Evolutionary conservation across 306 rosid species (phyloP).

Genomic region (Cicer chorassanicum): DNA sequence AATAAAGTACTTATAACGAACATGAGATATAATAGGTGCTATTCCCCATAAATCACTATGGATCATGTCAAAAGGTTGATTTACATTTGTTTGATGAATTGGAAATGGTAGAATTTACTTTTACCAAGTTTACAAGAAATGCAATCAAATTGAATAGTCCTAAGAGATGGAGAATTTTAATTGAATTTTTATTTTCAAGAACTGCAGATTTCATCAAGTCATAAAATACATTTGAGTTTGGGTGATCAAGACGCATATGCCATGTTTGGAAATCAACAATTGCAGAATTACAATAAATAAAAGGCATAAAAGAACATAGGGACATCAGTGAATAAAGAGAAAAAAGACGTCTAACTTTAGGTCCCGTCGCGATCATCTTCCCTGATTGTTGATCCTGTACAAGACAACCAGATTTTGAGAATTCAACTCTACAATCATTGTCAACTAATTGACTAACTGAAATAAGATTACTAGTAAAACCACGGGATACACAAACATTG

Average conservation of each 20-base stretch:
- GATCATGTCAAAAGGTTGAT: no score
- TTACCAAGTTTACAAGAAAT: not conserved
- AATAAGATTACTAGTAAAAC: no score
- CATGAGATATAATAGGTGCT: not conserved
- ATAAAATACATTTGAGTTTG: not conserved
- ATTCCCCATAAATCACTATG: not conserved
- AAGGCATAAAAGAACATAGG: not conserved
- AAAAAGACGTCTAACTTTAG: not conserved
- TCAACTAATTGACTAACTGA: no score
- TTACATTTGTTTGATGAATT: not conserved
- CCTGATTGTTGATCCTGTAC: no score
- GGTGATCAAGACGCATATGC: constrained; percentile 2
- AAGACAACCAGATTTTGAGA: no score
- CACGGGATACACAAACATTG: no score
- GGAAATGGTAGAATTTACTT: not conserved
- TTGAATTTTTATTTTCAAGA: not conserved
- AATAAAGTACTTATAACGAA: not conserved
- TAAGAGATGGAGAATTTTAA: not conserved
- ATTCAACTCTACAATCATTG: no score
- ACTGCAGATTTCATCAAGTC: not conserved
- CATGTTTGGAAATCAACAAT: not conserved
- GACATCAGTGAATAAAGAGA: not conserved
- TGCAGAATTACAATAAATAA: not conserved
- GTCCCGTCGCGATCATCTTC: not conserved
- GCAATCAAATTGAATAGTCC: constrained; percentile 8